Conservation (phyloP, 225 moss, liverwort and hornwort species). For the Ulota crispa region DNA sequence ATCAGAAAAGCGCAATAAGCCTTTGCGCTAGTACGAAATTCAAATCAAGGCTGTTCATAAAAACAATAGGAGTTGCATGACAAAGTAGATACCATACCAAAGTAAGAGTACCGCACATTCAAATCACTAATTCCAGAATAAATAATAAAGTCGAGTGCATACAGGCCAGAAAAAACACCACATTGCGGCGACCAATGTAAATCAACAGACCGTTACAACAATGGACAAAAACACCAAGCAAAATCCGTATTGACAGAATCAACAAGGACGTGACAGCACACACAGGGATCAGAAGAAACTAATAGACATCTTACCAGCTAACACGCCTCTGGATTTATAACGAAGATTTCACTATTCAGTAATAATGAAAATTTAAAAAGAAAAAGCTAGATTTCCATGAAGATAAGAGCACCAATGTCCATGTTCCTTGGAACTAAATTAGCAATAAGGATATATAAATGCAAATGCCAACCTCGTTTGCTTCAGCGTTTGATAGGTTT, state of each 20-base stretch:
- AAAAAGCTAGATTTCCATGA: no score
- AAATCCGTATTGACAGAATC: neutral
- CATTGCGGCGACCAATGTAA: neutral
- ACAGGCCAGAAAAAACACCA: neutral
- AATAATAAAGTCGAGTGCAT: neutral
- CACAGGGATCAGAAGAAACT: neutral
- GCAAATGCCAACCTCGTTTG: slow-evolving; percentile 23
- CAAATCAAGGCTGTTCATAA: neutral
- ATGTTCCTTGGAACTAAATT: no score
- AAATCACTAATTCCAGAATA: neutral
- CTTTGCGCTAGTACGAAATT: no score
- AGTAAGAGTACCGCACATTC: neutral
- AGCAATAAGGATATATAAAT: neutral
- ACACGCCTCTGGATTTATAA: no score
- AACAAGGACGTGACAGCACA: neutral
- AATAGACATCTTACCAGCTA: neutral
- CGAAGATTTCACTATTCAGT: fast-evolving
- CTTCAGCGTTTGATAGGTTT: neutral
- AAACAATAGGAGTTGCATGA: neutral
- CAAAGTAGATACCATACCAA: neutral
- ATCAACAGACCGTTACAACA: neutral
- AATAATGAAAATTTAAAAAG: no score
- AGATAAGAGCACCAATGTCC: no score
- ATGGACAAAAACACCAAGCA: fast-evolving
- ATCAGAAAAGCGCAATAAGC: fast-evolving